phyloP scores from a whole-genome alignment of 176 grass and related monocot species.

The Rhynchospora breviuscula region DNA sequence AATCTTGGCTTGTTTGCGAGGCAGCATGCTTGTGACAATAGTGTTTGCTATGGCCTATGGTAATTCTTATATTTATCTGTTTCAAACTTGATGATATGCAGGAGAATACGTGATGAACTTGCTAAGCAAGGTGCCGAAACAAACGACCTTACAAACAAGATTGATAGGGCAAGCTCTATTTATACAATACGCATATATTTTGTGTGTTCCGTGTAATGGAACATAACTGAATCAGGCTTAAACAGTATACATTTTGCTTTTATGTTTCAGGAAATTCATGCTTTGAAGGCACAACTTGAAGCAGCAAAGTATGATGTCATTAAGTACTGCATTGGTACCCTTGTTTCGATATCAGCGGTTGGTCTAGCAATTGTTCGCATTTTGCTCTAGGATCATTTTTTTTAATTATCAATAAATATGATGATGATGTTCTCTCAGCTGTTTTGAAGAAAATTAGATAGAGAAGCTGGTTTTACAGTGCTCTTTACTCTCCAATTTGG shows the following conservation, averaged over 20 bases:
- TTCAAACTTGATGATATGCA: slow-evolving; percentile 18
- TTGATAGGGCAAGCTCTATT: slow-evolving; percentile 21
- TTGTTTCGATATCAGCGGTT: slow-evolving; percentile 40
- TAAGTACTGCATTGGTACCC: slow-evolving; percentile 46
- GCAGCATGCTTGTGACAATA: background rate
- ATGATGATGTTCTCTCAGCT: background rate
- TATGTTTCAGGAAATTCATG: slow-evolving; percentile 42
- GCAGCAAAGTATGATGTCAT: slow-evolving; percentile 46
- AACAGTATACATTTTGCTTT: slow-evolving; percentile 7
- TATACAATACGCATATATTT: background rate
- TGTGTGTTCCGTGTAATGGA: background rate
- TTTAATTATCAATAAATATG: background rate
- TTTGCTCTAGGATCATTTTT: slow-evolving; percentile 14
- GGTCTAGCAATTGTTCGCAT: slow-evolving; percentile 28
- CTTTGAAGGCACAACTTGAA: slow-evolving; percentile 33
- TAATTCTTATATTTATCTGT: background rate
- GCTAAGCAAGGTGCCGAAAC: slow-evolving; percentile 40
- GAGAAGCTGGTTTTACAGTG: background rate
- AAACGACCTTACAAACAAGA: slow-evolving; percentile 36
- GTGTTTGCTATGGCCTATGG: background rate
- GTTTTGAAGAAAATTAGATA: slow-evolving; percentile 6
- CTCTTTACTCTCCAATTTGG: background rate
- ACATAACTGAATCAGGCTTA: background rate
- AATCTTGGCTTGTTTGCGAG: background rate
- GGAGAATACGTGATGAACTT: slow-evolving; percentile 45